These are phyloP conservation scores for Trypanosoma congolense DNA, from an alignment of 208 protist species.

Conservation along the genomic window DNA sequence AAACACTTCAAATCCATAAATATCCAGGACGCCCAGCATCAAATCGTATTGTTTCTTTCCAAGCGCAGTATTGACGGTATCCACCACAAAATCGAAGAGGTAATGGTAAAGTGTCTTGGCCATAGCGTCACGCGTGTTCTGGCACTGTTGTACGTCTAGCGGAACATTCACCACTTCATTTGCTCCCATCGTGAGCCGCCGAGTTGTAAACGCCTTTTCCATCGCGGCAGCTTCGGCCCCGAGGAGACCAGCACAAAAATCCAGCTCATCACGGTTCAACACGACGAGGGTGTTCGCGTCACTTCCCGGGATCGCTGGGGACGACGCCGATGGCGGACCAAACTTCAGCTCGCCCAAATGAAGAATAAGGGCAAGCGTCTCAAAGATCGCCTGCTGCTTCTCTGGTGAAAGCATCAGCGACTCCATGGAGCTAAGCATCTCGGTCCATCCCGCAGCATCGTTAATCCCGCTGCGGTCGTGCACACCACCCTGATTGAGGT, in stretches of 20 bases:
- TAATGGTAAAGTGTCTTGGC: constrained; percentile 92
- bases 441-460: constrained; percentile 74
- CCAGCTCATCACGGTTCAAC: constrained; percentile 32
- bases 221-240: constrained; percentile 39
- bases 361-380: constrained; percentile 89
- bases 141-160: constrained; percentile 71
- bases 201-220: constrained; percentile 59
- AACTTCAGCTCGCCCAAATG: constrained; percentile 94
- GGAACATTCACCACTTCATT: constrained; percentile 64
- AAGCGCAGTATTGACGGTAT: constrained; percentile 91
- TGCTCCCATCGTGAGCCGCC: constrained; percentile 50
- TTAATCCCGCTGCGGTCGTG: constrained; percentile 71
- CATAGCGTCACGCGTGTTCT: constrained; percentile 90
- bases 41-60: constrained; percentile 54
- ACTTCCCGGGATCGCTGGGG: constrained; percentile 8
- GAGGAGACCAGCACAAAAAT: constrained; percentile 51
- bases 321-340: constrained; percentile 2
- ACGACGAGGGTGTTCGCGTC: constrained; percentile 18
- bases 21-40: constrained; percentile 93
- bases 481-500: constrained; percentile 51
- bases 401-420: constrained; percentile 74
- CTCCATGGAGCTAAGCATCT: constrained; percentile 88
- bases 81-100: constrained; percentile 96
- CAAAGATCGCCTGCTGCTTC: constrained; percentile 77
- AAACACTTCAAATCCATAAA: constrained; percentile 97